A percentile compares a stretch with the other conserved stretches of the same genome.
phyloP scores from a whole-genome alignment of 257 asterid species.

The Plantago elongata region DNA sequence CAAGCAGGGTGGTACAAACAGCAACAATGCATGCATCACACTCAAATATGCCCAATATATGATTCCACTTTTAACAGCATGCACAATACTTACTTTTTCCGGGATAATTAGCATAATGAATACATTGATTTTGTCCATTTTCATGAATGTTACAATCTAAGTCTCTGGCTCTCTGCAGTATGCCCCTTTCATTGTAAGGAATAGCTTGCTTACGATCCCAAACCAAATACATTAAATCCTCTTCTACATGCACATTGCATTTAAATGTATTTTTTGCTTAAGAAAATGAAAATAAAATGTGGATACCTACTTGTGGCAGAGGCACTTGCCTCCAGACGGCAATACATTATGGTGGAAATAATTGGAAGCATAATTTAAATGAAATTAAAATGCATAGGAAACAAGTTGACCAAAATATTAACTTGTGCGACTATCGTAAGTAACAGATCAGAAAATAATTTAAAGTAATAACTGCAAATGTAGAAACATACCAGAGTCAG shows the following conservation, averaged over 20 bases:
- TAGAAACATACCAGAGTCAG: constrained; percentile 43
- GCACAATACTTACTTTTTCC: too few species aligned
- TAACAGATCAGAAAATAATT: background rate
- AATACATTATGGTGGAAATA: background rate
- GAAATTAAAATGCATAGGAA: constrained; percentile 13
- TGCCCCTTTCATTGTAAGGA: too few species aligned
- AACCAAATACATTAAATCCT: too few species aligned
- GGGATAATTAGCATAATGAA: background rate
- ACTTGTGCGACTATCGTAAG: constrained; percentile 1
- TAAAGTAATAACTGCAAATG: constrained; percentile 7
- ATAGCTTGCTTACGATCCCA: too few species aligned
- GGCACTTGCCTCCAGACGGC: background rate
- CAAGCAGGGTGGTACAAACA: too few species aligned
- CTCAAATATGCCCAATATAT: too few species aligned
- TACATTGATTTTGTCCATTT: background rate
- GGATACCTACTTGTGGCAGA: background rate
- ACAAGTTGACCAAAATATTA: background rate
- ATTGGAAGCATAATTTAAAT: background rate
- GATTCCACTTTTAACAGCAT: too few species aligned
- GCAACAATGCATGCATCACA: too few species aligned
- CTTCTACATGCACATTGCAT: too few species aligned
- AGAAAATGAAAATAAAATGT: too few species aligned
- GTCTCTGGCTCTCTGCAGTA: too few species aligned
- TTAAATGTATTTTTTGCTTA: too few species aligned
- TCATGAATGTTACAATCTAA: background rate